Evolutionary conservation across 1,284 basidiomycete species (phyloP).

Genomic region (Cutaneotrichosporon sp.): DNA sequence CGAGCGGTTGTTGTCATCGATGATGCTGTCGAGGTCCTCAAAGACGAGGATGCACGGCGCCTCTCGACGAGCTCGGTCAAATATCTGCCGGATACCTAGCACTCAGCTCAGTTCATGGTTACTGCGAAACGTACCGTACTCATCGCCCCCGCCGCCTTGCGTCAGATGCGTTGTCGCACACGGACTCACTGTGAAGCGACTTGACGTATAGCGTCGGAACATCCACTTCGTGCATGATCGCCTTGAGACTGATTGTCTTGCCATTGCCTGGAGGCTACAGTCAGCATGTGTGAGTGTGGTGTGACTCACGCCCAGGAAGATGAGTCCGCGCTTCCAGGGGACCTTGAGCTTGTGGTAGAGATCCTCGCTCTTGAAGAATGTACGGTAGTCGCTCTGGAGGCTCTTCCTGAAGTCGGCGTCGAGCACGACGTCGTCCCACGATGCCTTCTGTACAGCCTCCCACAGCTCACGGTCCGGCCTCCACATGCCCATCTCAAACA

Average conservation of each 20-base stretch:
- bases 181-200: constrained; percentile 46
- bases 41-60: constrained; percentile 70
- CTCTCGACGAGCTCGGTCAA: constrained; percentile 32
- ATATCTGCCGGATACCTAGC: constrained; percentile 27
- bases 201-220: constrained; percentile 69
- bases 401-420: constrained; percentile 64
- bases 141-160: not conserved
- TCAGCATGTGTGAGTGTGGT: constrained; percentile 1
- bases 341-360: constrained; percentile 67
- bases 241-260: constrained; percentile 74
- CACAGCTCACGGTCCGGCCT: constrained; percentile 60
- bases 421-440: constrained; percentile 57
- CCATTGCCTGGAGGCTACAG: constrained; percentile 59
- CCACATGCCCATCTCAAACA: constrained; percentile 68
- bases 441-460: constrained; percentile 61
- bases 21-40: constrained; percentile 74
- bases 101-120: not conserved
- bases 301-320: constrained; percentile 33
- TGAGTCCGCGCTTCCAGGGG: constrained; percentile 64
- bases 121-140: not conserved
- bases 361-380: constrained; percentile 67
- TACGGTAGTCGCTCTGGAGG: constrained; percentile 65
- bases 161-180: too few relatives aligned
- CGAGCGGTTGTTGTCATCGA: constrained; percentile 67
- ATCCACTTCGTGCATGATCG: constrained; percentile 44